Evolutionary conservation across 768 basidiomycete species (phyloP).

Genomic region (Antrodiella citrinella): DNA sequence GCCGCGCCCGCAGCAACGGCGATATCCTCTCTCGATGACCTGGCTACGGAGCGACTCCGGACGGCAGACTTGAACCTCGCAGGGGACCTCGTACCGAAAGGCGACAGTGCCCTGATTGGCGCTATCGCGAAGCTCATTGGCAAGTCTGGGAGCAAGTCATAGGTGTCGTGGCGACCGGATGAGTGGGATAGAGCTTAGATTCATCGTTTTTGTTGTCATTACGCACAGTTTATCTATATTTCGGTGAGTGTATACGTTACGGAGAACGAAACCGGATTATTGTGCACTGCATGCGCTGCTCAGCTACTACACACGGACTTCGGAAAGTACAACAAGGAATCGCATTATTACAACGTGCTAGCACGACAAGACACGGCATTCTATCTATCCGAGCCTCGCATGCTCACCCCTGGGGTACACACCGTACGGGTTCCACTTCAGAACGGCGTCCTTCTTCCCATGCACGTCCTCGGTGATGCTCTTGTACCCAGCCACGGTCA

Average conservation of each 20-base stretch:
- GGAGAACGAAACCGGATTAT: too few species aligned
- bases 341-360: too few species aligned
- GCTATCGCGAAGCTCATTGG: conserved; percentile 17
- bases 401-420: conserved; percentile 24
- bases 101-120: conserved; percentile 14
- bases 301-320: too few species aligned
- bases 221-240: too few species aligned
- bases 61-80: conserved; percentile 39
- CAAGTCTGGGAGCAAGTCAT: neutral
- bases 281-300: too few species aligned
- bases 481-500: conserved; percentile 34
- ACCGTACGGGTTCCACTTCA: conserved; percentile 27
- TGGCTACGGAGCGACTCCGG: conserved; percentile 65
- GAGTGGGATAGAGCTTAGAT: too few species aligned
- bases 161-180: too few species aligned
- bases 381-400: too few species aligned
- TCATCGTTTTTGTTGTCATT: too few species aligned
- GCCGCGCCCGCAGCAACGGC: conserved; percentile 39
- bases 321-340: too few species aligned
- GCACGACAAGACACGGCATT: too few species aligned
- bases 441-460: conserved; percentile 21
- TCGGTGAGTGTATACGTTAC: too few species aligned
- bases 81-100: conserved; percentile 17
- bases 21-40: conserved; percentile 52
- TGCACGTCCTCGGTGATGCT: conserved; percentile 26